Evolutionary conservation across 1,284 basidiomycete species (phyloP).

Genomic region (Trichosporon sp.): DNA sequence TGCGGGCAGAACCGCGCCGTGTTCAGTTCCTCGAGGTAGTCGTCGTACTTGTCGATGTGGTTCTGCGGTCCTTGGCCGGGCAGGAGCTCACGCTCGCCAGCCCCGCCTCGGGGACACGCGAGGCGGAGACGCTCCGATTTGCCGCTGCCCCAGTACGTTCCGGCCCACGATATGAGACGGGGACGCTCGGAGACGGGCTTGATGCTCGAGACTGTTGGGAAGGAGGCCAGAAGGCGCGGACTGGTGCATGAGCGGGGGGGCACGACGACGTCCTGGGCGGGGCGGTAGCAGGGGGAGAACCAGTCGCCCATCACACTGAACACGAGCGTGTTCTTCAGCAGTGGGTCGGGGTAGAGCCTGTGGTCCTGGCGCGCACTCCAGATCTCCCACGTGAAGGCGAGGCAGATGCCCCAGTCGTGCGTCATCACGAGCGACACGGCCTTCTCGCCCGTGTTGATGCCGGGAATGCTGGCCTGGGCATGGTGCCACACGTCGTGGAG

Average conservation of each 20-base stretch:
- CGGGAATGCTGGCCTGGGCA: constrained; percentile 50
- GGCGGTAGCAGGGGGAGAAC: constrained; percentile 54
- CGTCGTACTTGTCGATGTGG: constrained; percentile 46
- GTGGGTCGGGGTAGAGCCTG: constrained; percentile 47
- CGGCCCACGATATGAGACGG: constrained; percentile 50
- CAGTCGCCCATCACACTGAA: constrained; percentile 56
- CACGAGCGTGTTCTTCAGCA: constrained; percentile 50
- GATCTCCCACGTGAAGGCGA: constrained; percentile 55
- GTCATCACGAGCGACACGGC: constrained; percentile 54
- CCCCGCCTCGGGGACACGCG: constrained; percentile 51
- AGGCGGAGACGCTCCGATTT: constrained; percentile 51
- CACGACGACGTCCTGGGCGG: constrained; percentile 56
- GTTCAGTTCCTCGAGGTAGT: constrained; percentile 57
- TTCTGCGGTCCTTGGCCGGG: constrained; percentile 47
- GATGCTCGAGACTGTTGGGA: constrained; percentile 42
- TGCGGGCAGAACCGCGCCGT: constrained; percentile 58
- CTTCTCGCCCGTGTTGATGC: constrained; percentile 42
- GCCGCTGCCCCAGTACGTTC: constrained; percentile 57
- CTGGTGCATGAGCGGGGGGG: constrained; percentile 53
- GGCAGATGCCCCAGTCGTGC: constrained; percentile 59
- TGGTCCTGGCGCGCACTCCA: constrained; percentile 45
- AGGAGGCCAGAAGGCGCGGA: constrained; percentile 42
- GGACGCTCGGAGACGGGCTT: constrained; percentile 46
- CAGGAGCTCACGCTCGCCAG: constrained; percentile 47
- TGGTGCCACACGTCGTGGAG: constrained; percentile 55